A percentile compares a stretch with the other conserved stretches of the same genome.
These are phyloP conservation scores for Wickerhamomyces subpelliculosus DNA, from an alignment of 805 yeast genomes.

Conservation along the genomic window DNA sequence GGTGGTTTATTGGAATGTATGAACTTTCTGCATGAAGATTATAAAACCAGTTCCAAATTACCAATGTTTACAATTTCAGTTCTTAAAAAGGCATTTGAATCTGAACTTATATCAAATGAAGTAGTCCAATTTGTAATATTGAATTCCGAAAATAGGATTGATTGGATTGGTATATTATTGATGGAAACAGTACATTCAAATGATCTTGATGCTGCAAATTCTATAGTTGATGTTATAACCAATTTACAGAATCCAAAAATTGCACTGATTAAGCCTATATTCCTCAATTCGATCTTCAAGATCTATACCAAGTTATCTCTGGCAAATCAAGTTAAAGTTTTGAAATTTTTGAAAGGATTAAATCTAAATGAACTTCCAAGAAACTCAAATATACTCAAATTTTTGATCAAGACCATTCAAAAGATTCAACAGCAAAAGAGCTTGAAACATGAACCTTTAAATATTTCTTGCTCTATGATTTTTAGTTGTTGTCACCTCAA, in stretches of 20 bases:
- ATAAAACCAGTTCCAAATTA: conserved; percentile 30
- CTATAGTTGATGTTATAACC: conserved; percentile 27
- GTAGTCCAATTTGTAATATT: conserved; percentile 35
- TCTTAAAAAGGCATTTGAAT: conserved; percentile 28
- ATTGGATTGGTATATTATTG: conserved; percentile 34
- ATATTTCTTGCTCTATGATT: conserved; percentile 35
- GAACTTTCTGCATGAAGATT: conserved; percentile 39
- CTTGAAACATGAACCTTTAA: conserved; percentile 25
- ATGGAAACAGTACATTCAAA: conserved; percentile 20
- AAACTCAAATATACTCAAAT: conserved; percentile 29
- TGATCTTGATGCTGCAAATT: conserved; percentile 17
- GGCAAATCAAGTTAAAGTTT: conserved; percentile 28
- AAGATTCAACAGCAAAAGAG: neutral
- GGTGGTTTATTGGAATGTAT: conserved; percentile 38
- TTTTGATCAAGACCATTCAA: conserved; percentile 24
- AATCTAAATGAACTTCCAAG: conserved; percentile 9
- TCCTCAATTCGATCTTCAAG: conserved; percentile 38
- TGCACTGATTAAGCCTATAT: conserved; percentile 31
- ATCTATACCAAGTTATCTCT: conserved; percentile 27
- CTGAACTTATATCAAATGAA: conserved; percentile 31
- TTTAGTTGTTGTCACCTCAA: conserved; percentile 42
- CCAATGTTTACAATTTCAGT: conserved; percentile 32
- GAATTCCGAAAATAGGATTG: conserved; percentile 27
- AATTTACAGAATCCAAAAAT: conserved; percentile 29
- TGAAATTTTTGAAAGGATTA: conserved; percentile 28